Percentiles rank a stretch among this genome's conserved stretches.
These are phyloP conservation scores for Tulasnella sp. DNA, from an alignment of 768 basidiomycete species.

Conservation along the genomic window DNA sequence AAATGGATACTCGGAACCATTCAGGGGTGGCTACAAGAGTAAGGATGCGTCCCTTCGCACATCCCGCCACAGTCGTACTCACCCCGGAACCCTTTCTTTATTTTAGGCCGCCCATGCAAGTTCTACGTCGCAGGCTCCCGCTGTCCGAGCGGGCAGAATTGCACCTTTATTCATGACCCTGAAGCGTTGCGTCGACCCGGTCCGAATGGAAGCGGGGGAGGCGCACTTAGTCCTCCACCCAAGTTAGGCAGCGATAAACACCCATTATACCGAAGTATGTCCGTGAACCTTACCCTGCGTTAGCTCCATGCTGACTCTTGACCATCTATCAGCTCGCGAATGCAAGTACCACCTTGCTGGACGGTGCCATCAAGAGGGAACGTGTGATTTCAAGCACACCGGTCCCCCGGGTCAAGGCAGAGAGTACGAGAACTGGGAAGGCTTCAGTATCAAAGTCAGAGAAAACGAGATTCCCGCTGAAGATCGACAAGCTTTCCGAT, in stretches of 20 bases:
- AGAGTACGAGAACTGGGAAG: slow-evolving; percentile 23
- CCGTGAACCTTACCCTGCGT: no score
- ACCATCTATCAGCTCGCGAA: slow-evolving; percentile 15
- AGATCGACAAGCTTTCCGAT: no score
- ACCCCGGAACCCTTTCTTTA: background rate
- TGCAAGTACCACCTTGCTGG: slow-evolving; percentile 26
- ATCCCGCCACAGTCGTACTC: background rate
- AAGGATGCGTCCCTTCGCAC: background rate
- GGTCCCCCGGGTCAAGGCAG: slow-evolving; percentile 25
- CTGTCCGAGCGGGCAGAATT: slow-evolving; percentile 23
- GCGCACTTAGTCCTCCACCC: slow-evolving; percentile 8
- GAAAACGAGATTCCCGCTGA: no score
- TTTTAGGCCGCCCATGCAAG: slow-evolving; percentile 22
- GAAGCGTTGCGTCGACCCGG: slow-evolving; percentile 9
- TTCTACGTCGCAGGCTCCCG: slow-evolving; percentile 23
- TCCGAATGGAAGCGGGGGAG: background rate
- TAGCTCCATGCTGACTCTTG: background rate
- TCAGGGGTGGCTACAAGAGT: slow-evolving; percentile 7
- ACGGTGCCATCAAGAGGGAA: slow-evolving; percentile 21
- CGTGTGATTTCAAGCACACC: slow-evolving; percentile 23
- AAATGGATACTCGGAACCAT: background rate
- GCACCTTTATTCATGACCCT: slow-evolving; percentile 27
- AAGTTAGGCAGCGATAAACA: background rate
- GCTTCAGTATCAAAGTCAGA: no score
- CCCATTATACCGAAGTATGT: slow-evolving; percentile 23